Evolutionary conservation across 2,329 filamentous ascomycete genomes (phyloP).

Genomic region (Orbilia blumenaviensis): DNA sequence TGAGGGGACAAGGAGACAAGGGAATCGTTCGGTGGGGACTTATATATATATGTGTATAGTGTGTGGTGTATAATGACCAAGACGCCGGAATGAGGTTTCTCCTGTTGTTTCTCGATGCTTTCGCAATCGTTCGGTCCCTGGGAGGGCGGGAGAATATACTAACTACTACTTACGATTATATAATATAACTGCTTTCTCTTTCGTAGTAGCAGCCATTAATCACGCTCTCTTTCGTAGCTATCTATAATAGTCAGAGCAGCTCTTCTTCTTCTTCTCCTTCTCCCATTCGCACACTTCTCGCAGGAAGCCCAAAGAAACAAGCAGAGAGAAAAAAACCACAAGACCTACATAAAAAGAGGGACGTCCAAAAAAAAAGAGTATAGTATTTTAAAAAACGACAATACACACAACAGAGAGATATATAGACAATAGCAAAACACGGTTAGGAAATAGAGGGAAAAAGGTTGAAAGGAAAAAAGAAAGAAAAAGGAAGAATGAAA

Average conservation of each 20-base stretch:
- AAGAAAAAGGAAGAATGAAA: conserved; percentile 52
- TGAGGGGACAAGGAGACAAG: neutral
- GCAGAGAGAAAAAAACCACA: neutral
- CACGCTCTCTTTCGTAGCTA: neutral
- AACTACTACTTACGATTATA: neutral
- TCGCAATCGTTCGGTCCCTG: neutral
- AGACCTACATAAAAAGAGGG: conserved; percentile 59
- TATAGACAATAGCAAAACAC: neutral
- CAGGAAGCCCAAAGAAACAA: neutral
- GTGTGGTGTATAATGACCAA: neutral
- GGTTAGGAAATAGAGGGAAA: neutral
- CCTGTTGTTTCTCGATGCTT: neutral
- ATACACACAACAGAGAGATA: conserved; percentile 4
- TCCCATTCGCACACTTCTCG: neutral
- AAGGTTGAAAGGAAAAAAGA: conserved; percentile 52
- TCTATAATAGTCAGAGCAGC: neutral
- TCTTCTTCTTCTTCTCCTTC: neutral
- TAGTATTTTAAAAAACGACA: conserved; percentile 20
- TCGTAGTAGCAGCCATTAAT: neutral
- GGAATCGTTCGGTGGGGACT: neutral
- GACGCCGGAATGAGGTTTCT: neutral
- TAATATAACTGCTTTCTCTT: too few relatives aligned
- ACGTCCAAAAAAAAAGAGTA: conserved; percentile 49
- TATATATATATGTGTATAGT: conserved; percentile 17
- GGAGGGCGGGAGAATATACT: too few relatives aligned